These are phyloP conservation scores for Vitis hybrid DNA, from an alignment of 177 flowering plant genomes.

Conservation along the genomic window DNA sequence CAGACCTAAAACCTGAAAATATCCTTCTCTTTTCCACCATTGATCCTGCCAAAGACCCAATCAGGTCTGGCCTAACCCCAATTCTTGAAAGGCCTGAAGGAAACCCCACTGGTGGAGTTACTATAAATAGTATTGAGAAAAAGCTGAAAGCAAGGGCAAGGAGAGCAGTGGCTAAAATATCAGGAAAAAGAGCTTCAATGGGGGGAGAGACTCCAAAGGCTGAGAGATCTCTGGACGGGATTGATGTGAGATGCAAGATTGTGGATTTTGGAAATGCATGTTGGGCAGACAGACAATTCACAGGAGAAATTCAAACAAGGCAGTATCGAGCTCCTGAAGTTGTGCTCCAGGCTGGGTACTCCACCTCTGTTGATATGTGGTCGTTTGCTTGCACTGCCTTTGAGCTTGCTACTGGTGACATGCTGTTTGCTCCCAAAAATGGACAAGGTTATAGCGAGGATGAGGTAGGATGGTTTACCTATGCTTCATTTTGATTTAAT, in stretches of 20 bases:
- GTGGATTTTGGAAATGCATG: conserved; percentile 98
- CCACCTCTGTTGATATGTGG: conserved; percentile 88
- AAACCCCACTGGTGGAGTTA: conserved; percentile 48
- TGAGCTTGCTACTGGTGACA: conserved; percentile 96
- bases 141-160: conserved; percentile 78
- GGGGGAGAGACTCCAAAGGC: conserved; percentile 41
- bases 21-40: conserved; percentile 73
- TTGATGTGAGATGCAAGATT: conserved; percentile 81
- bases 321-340: conserved; percentile 98
- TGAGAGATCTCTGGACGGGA: conserved; percentile 62
- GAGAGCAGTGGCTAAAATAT: conserved; percentile 74
- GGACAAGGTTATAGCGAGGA: conserved; percentile 81
- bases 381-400: conserved; percentile 91
- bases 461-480: conserved; percentile 54
- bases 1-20: conserved; percentile 93
- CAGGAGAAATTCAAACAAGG: conserved; percentile 86
- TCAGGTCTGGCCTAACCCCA: conserved; percentile 62
- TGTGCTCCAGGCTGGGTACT: conserved; percentile 69
- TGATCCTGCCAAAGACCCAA: conserved; percentile 83
- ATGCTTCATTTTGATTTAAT: not conserved
- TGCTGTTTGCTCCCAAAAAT: conserved; percentile 78
- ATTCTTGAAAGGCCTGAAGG: conserved; percentile 86
- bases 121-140: conserved; percentile 58
- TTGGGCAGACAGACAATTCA: conserved; percentile 68
- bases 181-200: conserved; percentile 60